Evolutionary conservation across 2,329 filamentous ascomycete species (phyloP).

Genomic region (Raffaelea deltoideospora): DNA sequence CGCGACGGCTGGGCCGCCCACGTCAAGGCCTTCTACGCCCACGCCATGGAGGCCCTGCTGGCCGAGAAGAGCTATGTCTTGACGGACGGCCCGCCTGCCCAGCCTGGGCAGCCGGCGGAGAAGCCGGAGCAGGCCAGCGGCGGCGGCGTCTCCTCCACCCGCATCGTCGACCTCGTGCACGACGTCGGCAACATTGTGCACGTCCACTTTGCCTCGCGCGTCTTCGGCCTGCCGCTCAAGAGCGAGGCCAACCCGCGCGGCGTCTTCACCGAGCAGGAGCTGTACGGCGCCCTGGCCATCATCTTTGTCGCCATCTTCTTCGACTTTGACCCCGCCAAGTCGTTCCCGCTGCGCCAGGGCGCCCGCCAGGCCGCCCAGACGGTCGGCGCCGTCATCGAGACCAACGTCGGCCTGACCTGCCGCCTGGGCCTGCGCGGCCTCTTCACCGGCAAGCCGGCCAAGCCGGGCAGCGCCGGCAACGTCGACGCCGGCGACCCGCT

Average conservation of each 20-base stretch:
- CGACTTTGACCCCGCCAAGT: conserved; percentile 50
- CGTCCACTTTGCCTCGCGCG: conserved; percentile 45
- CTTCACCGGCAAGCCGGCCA: conserved; percentile 33
- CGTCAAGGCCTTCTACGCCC: conserved; percentile 52
- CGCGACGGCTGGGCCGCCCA: conserved; percentile 44
- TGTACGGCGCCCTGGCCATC: conserved; percentile 47
- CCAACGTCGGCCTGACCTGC: conserved; percentile 44
- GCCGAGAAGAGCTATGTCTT: conserved; percentile 50
- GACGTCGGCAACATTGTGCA: conserved; percentile 55
- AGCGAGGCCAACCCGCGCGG: neutral
- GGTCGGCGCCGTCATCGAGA: conserved; percentile 40
- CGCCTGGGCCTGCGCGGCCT: conserved; percentile 28
- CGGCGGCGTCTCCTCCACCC: too few relatives aligned
- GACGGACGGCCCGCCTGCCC: neutral
- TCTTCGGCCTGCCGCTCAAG: conserved; percentile 42
- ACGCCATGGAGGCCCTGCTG: conserved; percentile 46
- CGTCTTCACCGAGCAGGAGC: conserved; percentile 33
- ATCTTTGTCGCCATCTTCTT: conserved; percentile 53
- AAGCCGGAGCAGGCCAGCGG: conserved; percentile 33
- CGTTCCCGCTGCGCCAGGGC: conserved; percentile 46
- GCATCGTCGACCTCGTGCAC: conserved; percentile 48
- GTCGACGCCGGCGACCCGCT: conserved; percentile 42
- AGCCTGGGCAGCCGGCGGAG: too few relatives aligned
- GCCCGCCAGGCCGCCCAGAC: conserved; percentile 39
- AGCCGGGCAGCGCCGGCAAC: too few relatives aligned